phyloP scores from a whole-genome alignment of 441 rosid species.

The Populus hybrid region DNA sequence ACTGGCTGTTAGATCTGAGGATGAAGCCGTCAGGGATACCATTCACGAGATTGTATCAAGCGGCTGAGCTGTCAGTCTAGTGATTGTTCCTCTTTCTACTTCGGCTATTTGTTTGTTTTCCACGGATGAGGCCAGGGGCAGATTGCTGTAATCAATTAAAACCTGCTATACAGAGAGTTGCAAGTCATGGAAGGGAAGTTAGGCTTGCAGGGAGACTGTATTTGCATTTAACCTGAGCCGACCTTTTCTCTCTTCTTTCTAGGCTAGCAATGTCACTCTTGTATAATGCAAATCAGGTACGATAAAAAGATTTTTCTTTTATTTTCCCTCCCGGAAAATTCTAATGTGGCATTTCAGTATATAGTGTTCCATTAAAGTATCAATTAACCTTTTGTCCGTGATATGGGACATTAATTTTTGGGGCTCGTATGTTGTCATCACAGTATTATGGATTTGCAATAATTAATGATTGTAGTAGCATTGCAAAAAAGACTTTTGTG shows the following conservation, averaged over 20 bases:
- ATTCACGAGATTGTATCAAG: slow-evolving; percentile 88
- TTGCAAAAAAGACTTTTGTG: not conserved
- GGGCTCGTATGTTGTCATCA: not conserved
- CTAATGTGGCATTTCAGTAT: slow-evolving; percentile 4
- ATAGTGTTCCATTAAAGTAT: slow-evolving; percentile 21
- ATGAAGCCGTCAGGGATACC: slow-evolving; percentile 63
- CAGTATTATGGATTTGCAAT: not conserved
- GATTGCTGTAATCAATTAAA: slow-evolving; percentile 20
- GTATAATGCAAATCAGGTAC: slow-evolving; percentile 26
- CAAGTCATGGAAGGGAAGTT: not conserved
- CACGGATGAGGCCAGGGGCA: slow-evolving; percentile 9
- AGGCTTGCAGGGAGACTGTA: not conserved
- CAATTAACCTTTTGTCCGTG: not conserved
- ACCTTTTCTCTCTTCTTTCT: not conserved
- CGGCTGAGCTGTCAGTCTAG: slow-evolving; percentile 43
- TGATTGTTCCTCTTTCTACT: not conserved
- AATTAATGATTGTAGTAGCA: not conserved
- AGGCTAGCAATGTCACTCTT: slow-evolving; percentile 14
- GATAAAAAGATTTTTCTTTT: not conserved
- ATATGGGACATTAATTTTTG: slow-evolving; percentile 11
- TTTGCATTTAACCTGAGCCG: slow-evolving; percentile 8
- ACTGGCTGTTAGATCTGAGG: slow-evolving; percentile 80
- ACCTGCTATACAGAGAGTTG: slow-evolving; percentile 18
- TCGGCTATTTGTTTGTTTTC: slow-evolving; percentile 1
- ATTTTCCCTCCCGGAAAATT: not conserved